A percentile compares a stretch with the other conserved stretches of the same genome.
phyloP scores from a whole-genome alignment of 1,284 basidiomycete species.

The Tilletia indica region DNA sequence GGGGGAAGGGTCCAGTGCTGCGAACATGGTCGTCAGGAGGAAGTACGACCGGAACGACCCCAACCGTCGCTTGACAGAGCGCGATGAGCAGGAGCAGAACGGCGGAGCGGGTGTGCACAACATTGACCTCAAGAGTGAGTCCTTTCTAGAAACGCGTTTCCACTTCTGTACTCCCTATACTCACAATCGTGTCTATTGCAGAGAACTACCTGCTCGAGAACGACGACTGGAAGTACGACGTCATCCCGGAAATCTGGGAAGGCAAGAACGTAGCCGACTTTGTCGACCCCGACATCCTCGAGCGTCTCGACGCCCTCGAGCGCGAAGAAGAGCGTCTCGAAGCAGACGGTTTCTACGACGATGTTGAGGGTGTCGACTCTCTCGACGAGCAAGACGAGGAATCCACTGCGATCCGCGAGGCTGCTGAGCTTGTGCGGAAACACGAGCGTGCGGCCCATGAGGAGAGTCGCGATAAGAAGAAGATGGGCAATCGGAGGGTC shows the following conservation, averaged over 20 bases:
- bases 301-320: slow-evolving; percentile 94
- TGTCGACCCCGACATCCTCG: slow-evolving; percentile 95
- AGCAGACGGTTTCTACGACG: slow-evolving; percentile 91
- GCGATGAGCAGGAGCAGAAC: slow-evolving; percentile 53
- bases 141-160: neutral
- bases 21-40: slow-evolving; percentile 31
- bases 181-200: neutral
- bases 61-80: slow-evolving; percentile 43
- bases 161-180: slow-evolving; percentile 52
- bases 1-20: neutral
- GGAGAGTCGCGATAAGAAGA: slow-evolving; percentile 79
- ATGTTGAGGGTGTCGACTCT: slow-evolving; percentile 69
- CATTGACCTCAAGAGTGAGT: slow-evolving; percentile 48
- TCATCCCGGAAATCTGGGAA: slow-evolving; percentile 92
- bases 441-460: slow-evolving; percentile 70
- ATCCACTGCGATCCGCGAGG: slow-evolving; percentile 76
- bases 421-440: slow-evolving; percentile 66
- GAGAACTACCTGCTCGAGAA: slow-evolving; percentile 87
- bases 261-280: slow-evolving; percentile 99
- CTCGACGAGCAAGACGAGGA: slow-evolving; percentile 78
- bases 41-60: slow-evolving; percentile 52
- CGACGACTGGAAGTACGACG: slow-evolving; percentile 92
- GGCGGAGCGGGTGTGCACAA: slow-evolving; percentile 55
- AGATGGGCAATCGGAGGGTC: slow-evolving; percentile 81
- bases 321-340: slow-evolving; percentile 91